Conservation (phyloP, 192 early-diverging fungal genomes). For the Backusella australiensis region DNA sequence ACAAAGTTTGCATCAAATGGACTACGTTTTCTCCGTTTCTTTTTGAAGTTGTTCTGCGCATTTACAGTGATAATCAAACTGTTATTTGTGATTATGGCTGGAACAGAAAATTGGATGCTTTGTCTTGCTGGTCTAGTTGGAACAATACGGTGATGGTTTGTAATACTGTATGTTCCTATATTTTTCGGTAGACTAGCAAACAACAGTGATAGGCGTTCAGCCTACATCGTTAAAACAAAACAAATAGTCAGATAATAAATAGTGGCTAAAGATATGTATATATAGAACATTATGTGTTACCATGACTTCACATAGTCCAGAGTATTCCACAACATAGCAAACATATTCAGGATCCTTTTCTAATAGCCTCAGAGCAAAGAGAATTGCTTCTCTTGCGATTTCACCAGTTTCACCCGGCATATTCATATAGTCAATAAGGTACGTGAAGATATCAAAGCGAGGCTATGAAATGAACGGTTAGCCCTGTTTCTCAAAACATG, state of each 20-base stretch:
- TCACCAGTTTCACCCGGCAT: constrained; percentile 42
- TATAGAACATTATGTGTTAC: neutral
- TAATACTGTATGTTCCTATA: constrained; percentile 27
- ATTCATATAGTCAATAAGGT: constrained; percentile 40
- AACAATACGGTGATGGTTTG: constrained; percentile 23
- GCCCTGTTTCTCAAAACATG: neutral
- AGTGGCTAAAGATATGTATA: neutral
- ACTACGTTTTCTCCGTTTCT: constrained; percentile 34
- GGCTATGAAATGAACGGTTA: constrained; percentile 15
- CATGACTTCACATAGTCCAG: constrained; percentile 41
- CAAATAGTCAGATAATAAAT: neutral
- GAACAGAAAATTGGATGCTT: constrained; percentile 31
- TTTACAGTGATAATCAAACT: constrained; percentile 30
- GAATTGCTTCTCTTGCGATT: constrained; percentile 38
- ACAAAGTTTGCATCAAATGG: constrained; percentile 35
- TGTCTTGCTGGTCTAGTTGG: constrained; percentile 24
- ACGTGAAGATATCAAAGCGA: constrained; percentile 38
- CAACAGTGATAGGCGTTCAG: constrained; percentile 28
- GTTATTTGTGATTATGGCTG: constrained; percentile 34
- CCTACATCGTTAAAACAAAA: constrained; percentile 11
- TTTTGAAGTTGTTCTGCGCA: constrained; percentile 30
- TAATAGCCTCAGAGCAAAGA: constrained; percentile 35
- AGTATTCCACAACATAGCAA: constrained; percentile 39
- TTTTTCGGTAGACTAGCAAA: constrained; percentile 38
- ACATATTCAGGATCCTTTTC: constrained; percentile 41